These are phyloP conservation scores for Spathaspora sp. DNA, from an alignment of 1,139 yeast genomes.

Conservation along the genomic window DNA sequence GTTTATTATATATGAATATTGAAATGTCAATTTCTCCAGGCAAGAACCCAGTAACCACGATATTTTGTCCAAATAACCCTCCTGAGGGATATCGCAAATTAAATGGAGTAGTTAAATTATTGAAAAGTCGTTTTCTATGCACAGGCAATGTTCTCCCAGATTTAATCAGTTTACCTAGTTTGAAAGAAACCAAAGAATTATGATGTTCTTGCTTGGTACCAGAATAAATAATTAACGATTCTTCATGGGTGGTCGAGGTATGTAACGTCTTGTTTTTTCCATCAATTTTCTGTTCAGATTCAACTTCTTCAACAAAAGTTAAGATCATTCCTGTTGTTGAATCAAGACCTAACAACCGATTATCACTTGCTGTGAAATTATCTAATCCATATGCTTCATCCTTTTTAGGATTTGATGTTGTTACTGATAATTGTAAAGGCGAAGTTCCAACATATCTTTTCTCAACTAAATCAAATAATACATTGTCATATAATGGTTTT, in stretches of 20 bases:
- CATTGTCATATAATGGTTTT: constrained; percentile 39
- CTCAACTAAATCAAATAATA: constrained; percentile 54
- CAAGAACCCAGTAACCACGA: constrained; percentile 59
- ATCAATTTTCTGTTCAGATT: constrained; percentile 7
- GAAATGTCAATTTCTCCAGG: constrained; percentile 55
- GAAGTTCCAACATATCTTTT: constrained; percentile 41
- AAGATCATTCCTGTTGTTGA: constrained; percentile 36
- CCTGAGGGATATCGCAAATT: constrained; percentile 56
- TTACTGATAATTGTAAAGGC: constrained; percentile 26
- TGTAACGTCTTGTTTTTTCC: constrained; percentile 1
- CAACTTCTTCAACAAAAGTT: constrained; percentile 31
- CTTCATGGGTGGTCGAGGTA: constrained; percentile 18
- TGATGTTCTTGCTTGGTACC: constrained; percentile 25
- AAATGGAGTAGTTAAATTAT: constrained; percentile 27
- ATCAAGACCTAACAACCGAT: constrained; percentile 27
- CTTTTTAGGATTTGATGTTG: constrained; percentile 13
- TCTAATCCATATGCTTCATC: constrained; percentile 15
- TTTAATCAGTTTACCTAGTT: constrained; percentile 34
- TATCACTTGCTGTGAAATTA: constrained; percentile 19
- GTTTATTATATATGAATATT: constrained; percentile 56
- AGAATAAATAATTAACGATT: constrained; percentile 39
- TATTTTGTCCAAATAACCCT: constrained; percentile 62
- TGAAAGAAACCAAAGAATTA: constrained; percentile 40
- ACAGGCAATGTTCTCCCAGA: constrained; percentile 33
- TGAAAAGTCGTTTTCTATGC: constrained; percentile 14